Percentiles rank a stretch among this genome's conserved stretches.
These are phyloP conservation scores for Naegleria lovaniensis DNA, from an alignment of 208 protist genomes.

Conservation along the genomic window DNA sequence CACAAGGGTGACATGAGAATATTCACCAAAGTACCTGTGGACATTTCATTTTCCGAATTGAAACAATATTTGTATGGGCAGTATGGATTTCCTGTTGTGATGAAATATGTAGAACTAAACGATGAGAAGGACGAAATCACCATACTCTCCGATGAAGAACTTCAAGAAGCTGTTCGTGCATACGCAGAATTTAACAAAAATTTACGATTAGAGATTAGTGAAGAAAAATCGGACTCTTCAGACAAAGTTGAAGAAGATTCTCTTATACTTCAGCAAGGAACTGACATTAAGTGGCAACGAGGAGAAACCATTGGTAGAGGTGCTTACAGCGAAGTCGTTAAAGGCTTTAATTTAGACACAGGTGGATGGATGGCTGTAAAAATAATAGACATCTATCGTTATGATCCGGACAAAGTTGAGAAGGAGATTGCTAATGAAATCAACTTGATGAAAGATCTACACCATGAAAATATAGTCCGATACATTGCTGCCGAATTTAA, in stretches of 20 bases:
- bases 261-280: neutral
- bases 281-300: neutral
- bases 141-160: neutral
- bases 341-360: neutral
- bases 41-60: neutral
- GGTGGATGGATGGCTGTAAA: constrained; percentile 16
- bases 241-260: neutral
- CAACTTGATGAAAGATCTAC: constrained; percentile 74
- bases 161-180: neutral
- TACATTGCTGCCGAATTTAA: constrained; percentile 60
- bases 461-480: constrained; percentile 76
- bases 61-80: neutral
- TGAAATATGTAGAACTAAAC: neutral
- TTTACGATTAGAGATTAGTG: neutral
- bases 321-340: neutral
- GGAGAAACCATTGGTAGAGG: neutral
- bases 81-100: neutral
- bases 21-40: neutral
- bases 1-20: constrained; percentile 6
- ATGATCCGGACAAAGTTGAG: neutral
- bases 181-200: neutral
- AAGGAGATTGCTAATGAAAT: constrained; percentile 54
- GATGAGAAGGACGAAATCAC: constrained; percentile 18
- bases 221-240: neutral
- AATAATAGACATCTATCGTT: neutral